A percentile compares a stretch with the other conserved stretches of the same genome.
Conservation (phyloP, 2,329 filamentous ascomycete species). For the Clonostachys chloroleuca region DNA sequence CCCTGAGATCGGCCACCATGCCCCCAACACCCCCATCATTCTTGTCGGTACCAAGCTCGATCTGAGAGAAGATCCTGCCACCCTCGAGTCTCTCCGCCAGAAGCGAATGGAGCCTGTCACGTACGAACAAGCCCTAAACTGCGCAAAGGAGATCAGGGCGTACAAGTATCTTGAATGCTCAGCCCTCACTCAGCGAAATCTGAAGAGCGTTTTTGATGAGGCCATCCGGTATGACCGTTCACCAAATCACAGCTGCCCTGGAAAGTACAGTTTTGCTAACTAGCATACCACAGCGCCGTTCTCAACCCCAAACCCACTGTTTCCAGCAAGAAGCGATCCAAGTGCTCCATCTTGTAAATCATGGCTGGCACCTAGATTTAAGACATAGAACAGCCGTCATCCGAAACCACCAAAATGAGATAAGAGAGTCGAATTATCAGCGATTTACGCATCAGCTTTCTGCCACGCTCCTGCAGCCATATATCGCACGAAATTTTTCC, state of each 20-base stretch:
- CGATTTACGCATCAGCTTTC: too few relatives aligned
- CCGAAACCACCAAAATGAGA: too few relatives aligned
- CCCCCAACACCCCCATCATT: constrained; percentile 92
- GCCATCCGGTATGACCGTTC: constrained; percentile 75
- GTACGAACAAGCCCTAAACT: constrained; percentile 84
- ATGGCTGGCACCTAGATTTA: background rate
- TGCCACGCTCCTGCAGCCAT: too few relatives aligned
- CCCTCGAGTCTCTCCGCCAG: constrained; percentile 74
- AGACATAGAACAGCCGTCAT: too few relatives aligned
- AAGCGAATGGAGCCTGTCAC: constrained; percentile 98
- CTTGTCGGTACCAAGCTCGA: constrained; percentile 96
- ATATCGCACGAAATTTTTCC: too few relatives aligned
- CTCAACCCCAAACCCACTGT: constrained; percentile 61
- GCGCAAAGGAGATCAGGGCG: constrained; percentile 90
- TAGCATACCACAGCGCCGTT: constrained; percentile 50
- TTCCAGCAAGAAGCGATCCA: constrained; percentile 57
- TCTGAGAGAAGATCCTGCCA: constrained; percentile 82
- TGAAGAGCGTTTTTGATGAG: constrained; percentile 99
- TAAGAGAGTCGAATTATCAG: too few relatives aligned
- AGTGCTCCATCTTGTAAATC: constrained; percentile 65
- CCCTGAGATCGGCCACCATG: constrained; percentile 96
- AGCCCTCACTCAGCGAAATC: constrained; percentile 88
- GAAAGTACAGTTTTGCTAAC: constrained; percentile 5
- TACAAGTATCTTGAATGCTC: constrained; percentile 99
- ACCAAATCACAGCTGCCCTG: constrained; percentile 9